These are phyloP conservation scores for Paramecium pentaurelia DNA, from an alignment of 73 alveolate genomes.

Conservation along the genomic window DNA sequence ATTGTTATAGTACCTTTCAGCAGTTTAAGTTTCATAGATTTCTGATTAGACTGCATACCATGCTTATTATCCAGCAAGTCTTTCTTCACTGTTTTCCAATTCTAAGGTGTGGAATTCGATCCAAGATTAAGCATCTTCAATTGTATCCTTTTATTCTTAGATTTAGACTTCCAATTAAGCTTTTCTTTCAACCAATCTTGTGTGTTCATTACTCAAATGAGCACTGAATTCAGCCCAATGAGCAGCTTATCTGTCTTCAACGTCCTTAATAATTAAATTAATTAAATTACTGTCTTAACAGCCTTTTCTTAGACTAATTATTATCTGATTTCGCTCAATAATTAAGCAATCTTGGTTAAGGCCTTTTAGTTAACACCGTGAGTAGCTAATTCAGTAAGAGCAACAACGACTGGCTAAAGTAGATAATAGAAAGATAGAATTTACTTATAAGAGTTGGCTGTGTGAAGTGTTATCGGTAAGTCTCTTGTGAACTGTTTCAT, in stretches of 20 bases:
- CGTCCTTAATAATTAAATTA: neutral
- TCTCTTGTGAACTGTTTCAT: slow-evolving; percentile 53
- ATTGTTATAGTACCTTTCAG: slow-evolving; percentile 12
- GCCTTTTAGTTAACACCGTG: slow-evolving; percentile 55
- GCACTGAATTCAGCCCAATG: slow-evolving; percentile 44
- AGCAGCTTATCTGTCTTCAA: slow-evolving; percentile 50
- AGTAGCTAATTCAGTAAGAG: slow-evolving; percentile 29
- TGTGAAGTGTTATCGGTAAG: slow-evolving; percentile 47
- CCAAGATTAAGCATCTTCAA: slow-evolving; percentile 42
- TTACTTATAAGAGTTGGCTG: slow-evolving; percentile 41
- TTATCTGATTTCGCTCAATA: slow-evolving; percentile 39
- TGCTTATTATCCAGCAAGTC: slow-evolving; percentile 41
- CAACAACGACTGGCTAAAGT: slow-evolving; percentile 33
- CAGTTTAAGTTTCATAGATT: slow-evolving; percentile 31
- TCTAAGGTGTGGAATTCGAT: slow-evolving; percentile 55
- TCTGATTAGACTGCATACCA: slow-evolving; percentile 18
- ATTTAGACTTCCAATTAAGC: slow-evolving; percentile 25
- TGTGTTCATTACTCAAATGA: slow-evolving; percentile 39
- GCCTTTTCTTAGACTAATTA: slow-evolving; percentile 8
- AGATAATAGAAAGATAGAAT: neutral
- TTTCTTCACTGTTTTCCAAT: slow-evolving; percentile 35
- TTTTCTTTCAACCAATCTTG: slow-evolving; percentile 50
- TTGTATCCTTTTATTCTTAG: slow-evolving; percentile 42
- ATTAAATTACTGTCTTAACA: neutral
- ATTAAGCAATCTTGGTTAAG: slow-evolving; percentile 26